Percentiles rank a stretch among this genome's conserved stretches.
Evolutionary conservation across 768 basidiomycete genomes (phyloP).

Genomic region (Phylloporus scabripes): DNA sequence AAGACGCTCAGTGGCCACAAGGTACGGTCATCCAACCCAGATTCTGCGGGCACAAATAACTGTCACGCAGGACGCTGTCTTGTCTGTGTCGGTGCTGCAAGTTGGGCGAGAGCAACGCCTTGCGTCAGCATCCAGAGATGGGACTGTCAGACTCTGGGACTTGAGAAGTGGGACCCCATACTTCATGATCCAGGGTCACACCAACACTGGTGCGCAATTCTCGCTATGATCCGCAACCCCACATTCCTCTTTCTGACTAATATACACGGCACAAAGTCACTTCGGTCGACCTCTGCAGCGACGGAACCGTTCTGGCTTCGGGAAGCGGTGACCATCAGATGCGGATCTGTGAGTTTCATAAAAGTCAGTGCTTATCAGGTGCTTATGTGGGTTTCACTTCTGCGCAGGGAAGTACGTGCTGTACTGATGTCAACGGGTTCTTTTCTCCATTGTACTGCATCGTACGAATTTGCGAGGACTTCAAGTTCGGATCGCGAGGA

Average conservation of each 20-base stretch:
- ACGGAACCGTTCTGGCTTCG: slow-evolving; percentile 31
- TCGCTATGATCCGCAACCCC: slow-evolving; percentile 12
- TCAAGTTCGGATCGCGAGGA: slow-evolving; percentile 7
- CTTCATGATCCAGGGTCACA: slow-evolving; percentile 34
- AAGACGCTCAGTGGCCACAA: slow-evolving; percentile 30
- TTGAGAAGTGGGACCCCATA: slow-evolving; percentile 26
- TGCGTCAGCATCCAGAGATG: slow-evolving; percentile 36
- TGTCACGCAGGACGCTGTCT: slow-evolving; percentile 25
- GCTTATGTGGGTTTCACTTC: slow-evolving; percentile 10
- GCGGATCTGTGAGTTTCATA: slow-evolving; percentile 32
- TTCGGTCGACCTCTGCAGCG: slow-evolving; percentile 33
- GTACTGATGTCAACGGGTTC: slow-evolving; percentile 16
- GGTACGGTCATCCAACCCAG: slow-evolving; percentile 4
- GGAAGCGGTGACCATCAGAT: slow-evolving; percentile 35
- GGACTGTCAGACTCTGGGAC: slow-evolving; percentile 35
- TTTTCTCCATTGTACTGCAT: not conserved
- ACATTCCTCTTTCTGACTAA: slow-evolving; percentile 9
- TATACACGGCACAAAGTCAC: slow-evolving; percentile 24
- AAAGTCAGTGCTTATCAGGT: slow-evolving; percentile 10
- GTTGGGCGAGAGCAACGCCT: slow-evolving; percentile 30
- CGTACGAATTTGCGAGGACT: not conserved
- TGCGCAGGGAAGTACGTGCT: slow-evolving; percentile 24
- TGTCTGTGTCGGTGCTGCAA: slow-evolving; percentile 29
- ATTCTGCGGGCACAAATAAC: not conserved
- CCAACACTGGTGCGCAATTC: slow-evolving; percentile 30